Conservation (phyloP, 2,329 filamentous ascomycete species). For the Ophiostoma australiae region DNA sequence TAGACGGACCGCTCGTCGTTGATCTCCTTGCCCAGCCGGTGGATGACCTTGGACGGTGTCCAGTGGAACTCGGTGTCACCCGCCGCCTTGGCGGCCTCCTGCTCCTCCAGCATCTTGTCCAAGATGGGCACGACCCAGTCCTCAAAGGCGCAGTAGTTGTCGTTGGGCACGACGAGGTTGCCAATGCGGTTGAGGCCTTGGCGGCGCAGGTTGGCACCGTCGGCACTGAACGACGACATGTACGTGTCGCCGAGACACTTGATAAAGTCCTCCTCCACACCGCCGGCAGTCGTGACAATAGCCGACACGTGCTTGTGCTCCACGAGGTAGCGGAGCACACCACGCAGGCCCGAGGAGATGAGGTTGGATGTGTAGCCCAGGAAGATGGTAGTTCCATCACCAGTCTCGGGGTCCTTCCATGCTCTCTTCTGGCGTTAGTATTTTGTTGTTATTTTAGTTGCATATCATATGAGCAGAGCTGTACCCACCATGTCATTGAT, state of each 20-base stretch:
- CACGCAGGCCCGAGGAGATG: constrained; percentile 90
- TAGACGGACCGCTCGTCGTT: constrained; percentile 87
- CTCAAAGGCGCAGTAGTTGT: constrained; percentile 95
- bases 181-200: constrained; percentile 94
- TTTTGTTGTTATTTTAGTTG: neutral
- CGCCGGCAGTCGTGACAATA: constrained; percentile 92
- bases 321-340: constrained; percentile 86
- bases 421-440: neutral
- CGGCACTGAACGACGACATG: constrained; percentile 75
- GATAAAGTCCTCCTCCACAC: constrained; percentile 96
- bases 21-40: constrained; percentile 86
- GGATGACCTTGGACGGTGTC: constrained; percentile 91
- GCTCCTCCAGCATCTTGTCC: constrained; percentile 89
- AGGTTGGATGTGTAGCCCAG: constrained; percentile 96
- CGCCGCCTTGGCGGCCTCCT: constrained; percentile 57
- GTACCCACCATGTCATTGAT: constrained; percentile 90
- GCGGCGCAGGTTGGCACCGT: constrained; percentile 70
- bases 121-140: constrained; percentile 96
- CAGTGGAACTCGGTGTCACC: constrained; percentile 68
- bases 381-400: constrained; percentile 83
- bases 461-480: neutral
- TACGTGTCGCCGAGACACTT: constrained; percentile 96
- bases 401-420: constrained; percentile 63
- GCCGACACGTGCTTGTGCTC: constrained; percentile 88
- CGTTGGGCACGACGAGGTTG: constrained; percentile 91